phyloP scores from a whole-genome alignment of 106 monocot species.

The Xerophyta viscosa region DNA sequence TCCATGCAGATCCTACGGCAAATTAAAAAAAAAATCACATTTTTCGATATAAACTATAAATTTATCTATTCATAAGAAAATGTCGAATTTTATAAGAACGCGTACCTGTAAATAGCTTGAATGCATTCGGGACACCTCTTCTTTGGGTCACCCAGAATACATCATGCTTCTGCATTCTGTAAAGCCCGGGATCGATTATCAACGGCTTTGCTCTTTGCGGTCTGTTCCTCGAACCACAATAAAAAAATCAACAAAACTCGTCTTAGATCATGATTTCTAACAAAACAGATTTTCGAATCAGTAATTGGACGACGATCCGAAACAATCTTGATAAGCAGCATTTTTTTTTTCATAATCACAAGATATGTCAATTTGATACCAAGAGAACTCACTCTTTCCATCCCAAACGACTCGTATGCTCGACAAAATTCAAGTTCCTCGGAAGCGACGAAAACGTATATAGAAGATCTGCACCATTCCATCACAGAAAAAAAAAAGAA shows the following conservation, averaged over 20 bases:
- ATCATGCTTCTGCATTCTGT: slow-evolving; percentile 41
- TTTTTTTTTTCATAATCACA: too few species aligned
- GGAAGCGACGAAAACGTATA: slow-evolving; percentile 52
- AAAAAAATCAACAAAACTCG: too few species aligned
- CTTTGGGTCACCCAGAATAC: slow-evolving; percentile 44
- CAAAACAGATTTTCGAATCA: too few species aligned
- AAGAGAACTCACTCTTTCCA: slow-evolving; percentile 66
- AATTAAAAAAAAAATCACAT: neutral
- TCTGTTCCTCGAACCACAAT: slow-evolving; percentile 11
- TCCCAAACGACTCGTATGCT: slow-evolving; percentile 59
- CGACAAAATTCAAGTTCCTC: slow-evolving; percentile 61
- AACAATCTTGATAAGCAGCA: too few species aligned
- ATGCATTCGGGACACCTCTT: slow-evolving; percentile 59
- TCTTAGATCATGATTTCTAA: too few species aligned
- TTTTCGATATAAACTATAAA: too few species aligned
- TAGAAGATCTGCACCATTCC: slow-evolving; percentile 64
- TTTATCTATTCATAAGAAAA: too few species aligned
- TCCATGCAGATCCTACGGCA: slow-evolving; percentile 80
- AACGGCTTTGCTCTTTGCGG: slow-evolving; percentile 56
- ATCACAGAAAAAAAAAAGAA: too few species aligned
- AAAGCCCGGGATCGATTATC: slow-evolving; percentile 83
- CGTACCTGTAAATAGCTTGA: slow-evolving; percentile 79
- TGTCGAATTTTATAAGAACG: too few species aligned
- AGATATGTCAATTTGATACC: too few species aligned
- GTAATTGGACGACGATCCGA: too few species aligned